Evolutionary conservation across 1,284 basidiomycete species (phyloP).

Genomic region (Malassezia vespertilionis): DNA sequence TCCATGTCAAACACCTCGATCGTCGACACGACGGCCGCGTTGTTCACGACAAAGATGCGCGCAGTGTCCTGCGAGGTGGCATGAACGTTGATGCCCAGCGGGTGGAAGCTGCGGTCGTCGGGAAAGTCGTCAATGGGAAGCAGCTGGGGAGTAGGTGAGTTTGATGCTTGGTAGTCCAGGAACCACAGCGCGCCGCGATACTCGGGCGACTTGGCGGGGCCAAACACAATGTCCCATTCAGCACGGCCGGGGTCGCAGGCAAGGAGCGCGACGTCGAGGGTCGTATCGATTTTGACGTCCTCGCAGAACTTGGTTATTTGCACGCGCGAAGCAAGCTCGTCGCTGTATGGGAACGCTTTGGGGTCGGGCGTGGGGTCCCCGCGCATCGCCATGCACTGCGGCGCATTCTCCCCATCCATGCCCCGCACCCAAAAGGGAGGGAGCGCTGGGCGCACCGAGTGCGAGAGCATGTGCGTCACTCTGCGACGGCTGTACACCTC

Average conservation of each 20-base stretch:
- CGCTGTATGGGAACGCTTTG: neutral
- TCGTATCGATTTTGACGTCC: slow-evolving; percentile 4
- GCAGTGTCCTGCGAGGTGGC: neutral
- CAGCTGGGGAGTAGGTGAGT: neutral
- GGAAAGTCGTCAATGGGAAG: slow-evolving; percentile 9
- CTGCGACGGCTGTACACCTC: neutral
- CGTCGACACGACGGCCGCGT: neutral
- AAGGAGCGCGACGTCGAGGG: slow-evolving; percentile 8
- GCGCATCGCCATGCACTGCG: neutral
- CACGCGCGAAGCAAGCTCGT: neutral
- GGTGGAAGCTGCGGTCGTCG: slow-evolving; percentile 12
- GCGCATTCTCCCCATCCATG: neutral
- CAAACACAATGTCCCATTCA: slow-evolving; percentile 19
- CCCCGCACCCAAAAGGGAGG: slow-evolving; percentile 4
- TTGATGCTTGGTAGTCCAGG: neutral
- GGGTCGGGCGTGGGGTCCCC: slow-evolving; percentile 2
- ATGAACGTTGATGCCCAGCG: slow-evolving; percentile 13
- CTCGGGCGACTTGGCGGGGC: slow-evolving; percentile 1
- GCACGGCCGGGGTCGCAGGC: slow-evolving; percentile 18
- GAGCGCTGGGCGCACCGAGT: neutral
- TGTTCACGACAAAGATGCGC: slow-evolving; percentile 18
- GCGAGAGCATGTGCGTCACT: neutral
- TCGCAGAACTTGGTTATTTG: slow-evolving; percentile 13
- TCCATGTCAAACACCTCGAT: slow-evolving; percentile 18
- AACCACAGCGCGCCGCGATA: slow-evolving; percentile 17